Conservation (phyloP, 768 basidiomycete species). For the Leccinum longicurvipes region DNA sequence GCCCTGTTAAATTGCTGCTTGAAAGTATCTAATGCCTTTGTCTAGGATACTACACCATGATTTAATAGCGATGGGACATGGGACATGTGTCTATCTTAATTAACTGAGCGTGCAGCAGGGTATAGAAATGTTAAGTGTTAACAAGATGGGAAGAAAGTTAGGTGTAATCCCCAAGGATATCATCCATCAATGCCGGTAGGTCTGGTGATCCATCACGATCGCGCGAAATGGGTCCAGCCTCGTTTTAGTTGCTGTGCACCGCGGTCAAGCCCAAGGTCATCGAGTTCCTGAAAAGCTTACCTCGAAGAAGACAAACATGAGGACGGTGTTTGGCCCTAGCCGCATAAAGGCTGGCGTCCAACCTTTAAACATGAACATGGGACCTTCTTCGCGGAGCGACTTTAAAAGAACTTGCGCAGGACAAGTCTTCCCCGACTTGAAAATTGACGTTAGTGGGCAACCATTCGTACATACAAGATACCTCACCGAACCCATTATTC, state of each 20-base stretch:
- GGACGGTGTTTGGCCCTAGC: conserved; percentile 77
- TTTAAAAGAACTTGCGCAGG: conserved; percentile 50
- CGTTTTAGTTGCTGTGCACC: conserved; percentile 64
- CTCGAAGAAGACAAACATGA: conserved; percentile 85
- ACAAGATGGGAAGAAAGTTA: not conserved
- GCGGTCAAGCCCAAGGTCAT: conserved; percentile 3
- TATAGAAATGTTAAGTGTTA: not conserved
- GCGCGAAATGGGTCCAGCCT: conserved; percentile 40
- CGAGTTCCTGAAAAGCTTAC: conserved; percentile 34
- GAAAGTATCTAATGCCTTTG: conserved; percentile 3
- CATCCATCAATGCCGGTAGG: not conserved
- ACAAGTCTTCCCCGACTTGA: conserved; percentile 48
- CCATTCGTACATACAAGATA: not conserved
- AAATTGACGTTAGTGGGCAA: conserved; percentile 2
- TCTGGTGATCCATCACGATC: not conserved
- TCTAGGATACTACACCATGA: conserved; percentile 7
- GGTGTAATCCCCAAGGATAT: not conserved
- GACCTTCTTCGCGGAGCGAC: conserved; percentile 71
- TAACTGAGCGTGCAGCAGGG: not conserved
- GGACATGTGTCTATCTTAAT: conserved; percentile 5
- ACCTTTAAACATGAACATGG: conserved; percentile 78
- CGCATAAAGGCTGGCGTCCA: conserved; percentile 89
- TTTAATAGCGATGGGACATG: not conserved
- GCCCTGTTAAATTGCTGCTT: no score
- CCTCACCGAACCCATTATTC: conserved; percentile 73